Evolutionary conservation across 139 green algal species (phyloP).

Genomic region (Chloropicon primus): DNA sequence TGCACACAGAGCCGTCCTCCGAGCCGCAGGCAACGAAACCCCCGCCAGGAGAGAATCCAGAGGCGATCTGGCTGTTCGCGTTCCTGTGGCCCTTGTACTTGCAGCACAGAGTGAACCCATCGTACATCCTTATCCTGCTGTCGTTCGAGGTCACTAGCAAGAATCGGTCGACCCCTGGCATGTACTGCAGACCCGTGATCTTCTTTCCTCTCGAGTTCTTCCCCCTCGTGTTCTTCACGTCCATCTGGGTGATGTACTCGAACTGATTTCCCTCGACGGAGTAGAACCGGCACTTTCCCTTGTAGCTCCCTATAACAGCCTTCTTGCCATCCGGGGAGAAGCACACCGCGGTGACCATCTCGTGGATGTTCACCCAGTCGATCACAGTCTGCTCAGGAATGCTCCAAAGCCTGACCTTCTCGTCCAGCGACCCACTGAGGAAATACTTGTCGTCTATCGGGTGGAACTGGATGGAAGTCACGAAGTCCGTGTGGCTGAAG

Average conservation of each 20-base stretch:
- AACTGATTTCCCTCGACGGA: constrained; percentile 25
- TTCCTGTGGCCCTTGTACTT: constrained; percentile 86
- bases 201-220: constrained; percentile 56
- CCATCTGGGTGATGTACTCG: constrained; percentile 61
- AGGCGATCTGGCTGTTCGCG: constrained; percentile 49
- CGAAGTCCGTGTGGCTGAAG: constrained; percentile 45
- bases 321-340: constrained; percentile 42
- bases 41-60: constrained; percentile 23
- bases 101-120: constrained; percentile 38
- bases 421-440: constrained; percentile 61
- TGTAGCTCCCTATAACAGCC: constrained; percentile 26
- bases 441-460: constrained; percentile 67
- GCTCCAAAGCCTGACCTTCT: constrained; percentile 76
- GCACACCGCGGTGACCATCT: constrained; percentile 76
- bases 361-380: constrained; percentile 59
- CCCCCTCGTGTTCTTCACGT: constrained; percentile 34
- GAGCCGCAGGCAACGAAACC: constrained; percentile 30
- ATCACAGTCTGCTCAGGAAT: constrained; percentile 59
- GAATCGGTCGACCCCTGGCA: constrained; percentile 29
- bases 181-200: constrained; percentile 60
- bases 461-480: constrained; percentile 54
- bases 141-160: constrained; percentile 81
- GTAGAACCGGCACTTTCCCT: constrained; percentile 55
- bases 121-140: constrained; percentile 52
- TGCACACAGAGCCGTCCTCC: constrained; percentile 22